These are phyloP conservation scores for Funneliformis caledonium DNA, from an alignment of 371 early-diverging fungal species.

Conservation along the genomic window DNA sequence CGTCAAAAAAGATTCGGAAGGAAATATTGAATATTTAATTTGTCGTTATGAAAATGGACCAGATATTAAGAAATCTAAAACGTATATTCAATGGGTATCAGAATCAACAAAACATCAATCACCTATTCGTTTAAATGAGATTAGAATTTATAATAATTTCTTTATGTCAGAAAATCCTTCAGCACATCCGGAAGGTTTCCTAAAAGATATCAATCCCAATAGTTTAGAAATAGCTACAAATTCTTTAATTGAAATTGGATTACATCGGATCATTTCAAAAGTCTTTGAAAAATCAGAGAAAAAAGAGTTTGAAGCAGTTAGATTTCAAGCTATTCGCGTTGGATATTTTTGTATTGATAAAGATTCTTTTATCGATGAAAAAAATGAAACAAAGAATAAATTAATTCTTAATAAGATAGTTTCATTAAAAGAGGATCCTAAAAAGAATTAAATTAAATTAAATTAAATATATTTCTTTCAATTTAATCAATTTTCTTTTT, in stretches of 20 bases:
- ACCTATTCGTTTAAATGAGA: slow-evolving; percentile 82
- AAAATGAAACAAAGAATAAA: slow-evolving; percentile 49
- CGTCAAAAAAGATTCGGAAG: slow-evolving; percentile 74
- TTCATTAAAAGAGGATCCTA: slow-evolving; percentile 88
- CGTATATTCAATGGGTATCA: slow-evolving; percentile 99
- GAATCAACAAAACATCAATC: slow-evolving; percentile 75
- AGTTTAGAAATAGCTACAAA: slow-evolving; percentile 73
- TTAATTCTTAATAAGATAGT: slow-evolving; percentile 91
- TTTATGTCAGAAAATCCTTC: slow-evolving; percentile 92
- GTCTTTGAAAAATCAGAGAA: slow-evolving; percentile 45
- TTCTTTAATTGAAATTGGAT: slow-evolving; percentile 86
- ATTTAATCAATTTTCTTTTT: no score
- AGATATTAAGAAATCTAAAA: slow-evolving; percentile 86
- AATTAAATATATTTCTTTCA: no score
- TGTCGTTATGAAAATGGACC: slow-evolving; percentile 79
- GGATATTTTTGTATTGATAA: slow-evolving; percentile 98
- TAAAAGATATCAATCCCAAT: slow-evolving; percentile 90
- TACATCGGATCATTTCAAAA: slow-evolving; percentile 62
- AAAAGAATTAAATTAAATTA: slow-evolving; percentile 51
- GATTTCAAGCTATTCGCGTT: slow-evolving; percentile 95
- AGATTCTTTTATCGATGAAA: slow-evolving; percentile 71
- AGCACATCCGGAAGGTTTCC: slow-evolving; percentile 88
- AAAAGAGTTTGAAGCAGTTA: slow-evolving; percentile 70
- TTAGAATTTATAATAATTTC: slow-evolving; percentile 84
- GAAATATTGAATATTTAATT: slow-evolving; percentile 77